These are phyloP conservation scores for Apiospora phragmitis DNA, from an alignment of 2,329 filamentous ascomycete genomes.

Conservation along the genomic window DNA sequence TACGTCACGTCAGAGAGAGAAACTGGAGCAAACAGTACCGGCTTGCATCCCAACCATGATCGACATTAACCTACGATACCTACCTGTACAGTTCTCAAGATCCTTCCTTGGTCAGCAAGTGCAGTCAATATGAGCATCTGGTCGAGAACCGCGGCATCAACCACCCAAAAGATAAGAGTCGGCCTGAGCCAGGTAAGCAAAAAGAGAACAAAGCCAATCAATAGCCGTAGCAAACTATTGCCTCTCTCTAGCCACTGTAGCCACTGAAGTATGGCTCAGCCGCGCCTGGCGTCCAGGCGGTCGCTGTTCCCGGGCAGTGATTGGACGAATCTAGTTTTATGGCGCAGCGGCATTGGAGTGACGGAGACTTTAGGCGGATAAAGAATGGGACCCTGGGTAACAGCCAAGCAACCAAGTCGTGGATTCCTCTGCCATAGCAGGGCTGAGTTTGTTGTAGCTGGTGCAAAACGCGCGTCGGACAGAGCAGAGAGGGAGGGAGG, in stretches of 20 bases:
- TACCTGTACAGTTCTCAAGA: background rate
- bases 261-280: background rate
- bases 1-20: background rate
- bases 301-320: background rate
- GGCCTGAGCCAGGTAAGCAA: background rate
- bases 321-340: background rate
- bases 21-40: background rate
- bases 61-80: background rate
- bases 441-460: background rate
- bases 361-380: background rate
- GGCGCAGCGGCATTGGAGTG: constrained; percentile 2
- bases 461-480: constrained; percentile 1
- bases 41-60: background rate
- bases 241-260: background rate
- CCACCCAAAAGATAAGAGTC: background rate
- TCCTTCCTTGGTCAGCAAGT: background rate
- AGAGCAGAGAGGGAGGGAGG: background rate
- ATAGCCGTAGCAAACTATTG: background rate
- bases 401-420: background rate
- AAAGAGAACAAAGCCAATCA: background rate
- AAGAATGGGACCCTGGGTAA: background rate
- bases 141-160: background rate
- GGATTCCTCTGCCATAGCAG: background rate
- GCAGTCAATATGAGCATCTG: background rate
- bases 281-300: background rate